Base-by-base conservation (phyloP, 2,329 filamentous ascomycete species). In the Dactylonectria estremocensis region DNA sequence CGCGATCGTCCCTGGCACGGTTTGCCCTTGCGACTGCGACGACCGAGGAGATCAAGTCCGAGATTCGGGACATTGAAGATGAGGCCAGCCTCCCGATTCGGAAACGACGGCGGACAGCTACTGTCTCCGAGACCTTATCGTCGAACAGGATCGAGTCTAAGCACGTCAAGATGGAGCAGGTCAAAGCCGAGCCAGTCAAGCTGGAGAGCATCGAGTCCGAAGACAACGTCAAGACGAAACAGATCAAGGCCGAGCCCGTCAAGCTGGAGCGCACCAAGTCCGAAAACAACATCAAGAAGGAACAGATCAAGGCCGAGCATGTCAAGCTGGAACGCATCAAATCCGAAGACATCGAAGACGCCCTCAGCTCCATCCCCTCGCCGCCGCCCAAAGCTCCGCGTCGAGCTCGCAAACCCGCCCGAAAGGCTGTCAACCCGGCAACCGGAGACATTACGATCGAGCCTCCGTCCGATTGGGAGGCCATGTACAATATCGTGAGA, bases 391-490 rank as follows among this genome's bases (percentile, higher is more conserved):
- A 74, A 66, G 73, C 66, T 66, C 78, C 43, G 65, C 79, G 55
- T 18, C 80, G 74, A 31, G 79, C 78, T 10, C 83, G 86, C 57
- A 87, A 87, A 62, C 84, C 87, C 2, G 86, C 84, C 11, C 83
- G 85, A 66, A 81, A 82, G 67, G 77, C 82, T 24, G 79, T 80
- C 49, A 80, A 85, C 68, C 76, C 79, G 20, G 75, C 78, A 1
- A 84, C 84, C 1, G 83, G 83, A 43, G 79, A 81, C 61, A 74
- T 78, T 13, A 79, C 76, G 18, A 77, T 83, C 28, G 78, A 81
- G n/a, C 89, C 94, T 1, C 95, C 95, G 0, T 86, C 90, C 0
- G 90, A 95, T 78, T 98, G 96, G 96, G 90, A 94, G 69, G 88
- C 91, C 64, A 90, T 97, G 64, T 99, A 98, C 82, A 82, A 87